Conservation (phyloP, 805 yeast species). For the Ogataea trehalophila region DNA sequence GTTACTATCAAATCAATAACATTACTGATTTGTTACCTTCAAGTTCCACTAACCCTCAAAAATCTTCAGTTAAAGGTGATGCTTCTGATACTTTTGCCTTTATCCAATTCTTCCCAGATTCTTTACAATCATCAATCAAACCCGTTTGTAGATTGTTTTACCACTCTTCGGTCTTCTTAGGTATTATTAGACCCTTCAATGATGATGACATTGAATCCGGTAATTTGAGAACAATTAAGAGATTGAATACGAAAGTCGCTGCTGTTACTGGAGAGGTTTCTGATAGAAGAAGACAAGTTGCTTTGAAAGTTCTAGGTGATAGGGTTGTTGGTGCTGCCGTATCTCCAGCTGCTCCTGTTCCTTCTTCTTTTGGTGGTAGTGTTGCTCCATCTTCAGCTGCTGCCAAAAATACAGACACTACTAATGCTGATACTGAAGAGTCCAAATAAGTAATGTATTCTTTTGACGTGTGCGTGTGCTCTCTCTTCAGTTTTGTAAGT, state of each 20-base stretch:
- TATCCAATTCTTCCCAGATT: conserved; percentile 77
- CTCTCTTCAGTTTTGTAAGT: background rate
- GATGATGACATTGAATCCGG: conserved; percentile 69
- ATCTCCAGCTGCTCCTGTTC: background rate
- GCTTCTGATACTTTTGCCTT: conserved; percentile 87
- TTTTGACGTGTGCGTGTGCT: too few species aligned
- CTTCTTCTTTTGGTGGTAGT: background rate
- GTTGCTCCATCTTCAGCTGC: background rate
- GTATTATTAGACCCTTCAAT: conserved; percentile 57
- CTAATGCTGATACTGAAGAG: conserved; percentile 1
- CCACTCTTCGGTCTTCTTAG: conserved; percentile 36
- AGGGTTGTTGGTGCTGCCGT: conserved; percentile 13
- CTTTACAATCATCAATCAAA: conserved; percentile 45
- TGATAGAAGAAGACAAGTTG: conserved; percentile 74
- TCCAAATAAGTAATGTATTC: background rate
- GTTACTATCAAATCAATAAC: conserved; percentile 63
- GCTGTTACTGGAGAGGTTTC: conserved; percentile 42
- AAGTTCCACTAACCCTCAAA: conserved; percentile 14
- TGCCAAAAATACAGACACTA: background rate
- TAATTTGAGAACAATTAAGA: conserved; percentile 63
- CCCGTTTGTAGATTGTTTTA: conserved; percentile 45
- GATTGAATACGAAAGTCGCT: conserved; percentile 35
- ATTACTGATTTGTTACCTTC: conserved; percentile 25
- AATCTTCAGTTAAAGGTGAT: conserved; percentile 58
- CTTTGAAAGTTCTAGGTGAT: conserved; percentile 69